Base-by-base conservation (phyloP, 805 yeast genomes). In the Myxozyma geophila region DNA sequence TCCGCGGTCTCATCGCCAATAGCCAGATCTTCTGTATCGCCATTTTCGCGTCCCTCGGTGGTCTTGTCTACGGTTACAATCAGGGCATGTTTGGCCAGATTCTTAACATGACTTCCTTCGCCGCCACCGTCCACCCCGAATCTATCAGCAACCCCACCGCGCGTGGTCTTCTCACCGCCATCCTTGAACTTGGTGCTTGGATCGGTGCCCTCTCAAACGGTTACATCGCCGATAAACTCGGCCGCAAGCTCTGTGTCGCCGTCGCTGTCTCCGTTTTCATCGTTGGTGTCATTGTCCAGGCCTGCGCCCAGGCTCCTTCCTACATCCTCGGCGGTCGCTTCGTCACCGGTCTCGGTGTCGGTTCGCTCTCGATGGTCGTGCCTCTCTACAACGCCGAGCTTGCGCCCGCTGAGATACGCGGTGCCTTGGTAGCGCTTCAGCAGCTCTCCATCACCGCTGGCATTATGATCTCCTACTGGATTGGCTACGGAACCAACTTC, bases 321-420 rank as follows among this genome's bases (percentile, higher is more conserved):
- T 50, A 69, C 15, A 58, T 65, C 60, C 81, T 82, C 65, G 82
- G 82, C 2, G 87, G 87, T 10, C 76, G 87, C 66, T 80, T 80
- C 49, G 70, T 83, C 54, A 76, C 83, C 33, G 87, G 87, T 7
- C 50, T 84, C 9, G 85, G 85, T 35, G 81, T 82, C 57, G 87
- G 87, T 2, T 80, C 81, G 12, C 76, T 83, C 47, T 78, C 85
- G 0, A 78, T 79, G 70, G 72, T 82, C 61, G 83, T 6, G 54
- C 84, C 17, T 84, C 85, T 40, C 15, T 71, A 70, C 66, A 67
- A 59, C 43, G 67, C 73, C 7, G 74, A 72, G 47, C 44, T 72
- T 15, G 65, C 72, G 7, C 71, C 71, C 7, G 69, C 74, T 13
- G 60, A 64, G 33, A 60, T 72, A 41, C 67, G 74, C 49, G 74